Base-by-base conservation (phyloP, 1,139 yeast genomes). In the Meyerozyma guilliermondii region DNA sequence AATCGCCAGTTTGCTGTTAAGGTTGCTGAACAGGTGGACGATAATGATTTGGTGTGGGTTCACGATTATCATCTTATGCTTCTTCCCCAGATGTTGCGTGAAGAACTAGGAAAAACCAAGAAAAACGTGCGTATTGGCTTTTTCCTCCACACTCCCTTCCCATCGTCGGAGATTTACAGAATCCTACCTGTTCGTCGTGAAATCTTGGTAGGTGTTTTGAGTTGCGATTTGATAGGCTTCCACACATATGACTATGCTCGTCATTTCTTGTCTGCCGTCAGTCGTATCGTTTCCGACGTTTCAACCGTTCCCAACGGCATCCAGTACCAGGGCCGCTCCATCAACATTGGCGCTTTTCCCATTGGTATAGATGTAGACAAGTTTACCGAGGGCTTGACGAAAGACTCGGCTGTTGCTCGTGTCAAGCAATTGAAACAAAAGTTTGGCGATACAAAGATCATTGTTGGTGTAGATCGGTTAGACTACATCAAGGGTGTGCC, bases 191-290 rank as follows among this genome's bases (percentile, higher is more conserved):
- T 94, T 14, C 78, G 99, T 63, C 81, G 84, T 53, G 98, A 94
- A 63, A 89, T 94, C 43, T 71, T 94, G 54, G 80, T 78, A 47
- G 99, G 99, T 40, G 95, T 94, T 2, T 70, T 94, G 59, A 84
- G 94, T 54, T 92, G 98, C 66, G 96, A 94, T 60, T 75, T 94
- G 54, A 82, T 94, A 56, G 99, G 99, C 0, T 94, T 94, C 75
- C 99, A 94, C 63, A 94, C 98, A n/a, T 94, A 94, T 63, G 99
- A 94, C 63, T 94, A 94, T 58, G 98, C 96, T n/a, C 78, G 99
- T 54, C 99, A 94, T 67, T 94, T 94, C 65, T 66, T 94, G 44
- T 84, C 95, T 17, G 83, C 96, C 1, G 96, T 92, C n/a, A 82
- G 91, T 46, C 74, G 96, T 47, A 86, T 92, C 27, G 76, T 94